These are phyloP conservation scores for Sporothrix globosa DNA, from an alignment of 2,329 filamentous ascomycete species.

Conservation along the genomic window DNA sequence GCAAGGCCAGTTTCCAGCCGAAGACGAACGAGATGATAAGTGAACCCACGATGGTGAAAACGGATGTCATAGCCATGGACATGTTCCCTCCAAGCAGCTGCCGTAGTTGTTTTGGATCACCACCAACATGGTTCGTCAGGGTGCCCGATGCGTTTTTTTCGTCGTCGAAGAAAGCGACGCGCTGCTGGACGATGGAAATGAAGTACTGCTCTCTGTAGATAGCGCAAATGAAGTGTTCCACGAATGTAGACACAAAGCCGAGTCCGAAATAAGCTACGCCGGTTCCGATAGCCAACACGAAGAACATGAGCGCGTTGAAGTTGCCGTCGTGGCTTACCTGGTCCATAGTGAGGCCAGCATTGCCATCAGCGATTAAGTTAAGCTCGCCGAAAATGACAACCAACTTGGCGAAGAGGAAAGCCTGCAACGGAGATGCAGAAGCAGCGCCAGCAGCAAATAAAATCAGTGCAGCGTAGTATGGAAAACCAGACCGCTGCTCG, in stretches of 20 bases:
- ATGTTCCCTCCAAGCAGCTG: conserved; percentile 66
- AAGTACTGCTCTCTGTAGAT: conserved; percentile 64
- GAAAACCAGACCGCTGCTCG: conserved; percentile 58
- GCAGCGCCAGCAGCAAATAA: conserved; percentile 38
- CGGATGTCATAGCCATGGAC: conserved; percentile 63
- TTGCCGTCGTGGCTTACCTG: conserved; percentile 39
- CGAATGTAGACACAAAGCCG: conserved; percentile 48
- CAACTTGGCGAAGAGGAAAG: conserved; percentile 59
- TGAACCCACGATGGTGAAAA: conserved; percentile 67
- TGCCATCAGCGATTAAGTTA: not conserved
- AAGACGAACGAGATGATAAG: conserved; percentile 69
- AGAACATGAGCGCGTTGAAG: conserved; percentile 69
- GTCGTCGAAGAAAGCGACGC: conserved; percentile 62
- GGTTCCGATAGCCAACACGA: conserved; percentile 58
- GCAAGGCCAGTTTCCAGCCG: conserved; percentile 74
- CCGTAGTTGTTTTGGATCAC: conserved; percentile 62
- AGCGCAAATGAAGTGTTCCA: conserved; percentile 52
- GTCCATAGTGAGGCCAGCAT: not conserved
- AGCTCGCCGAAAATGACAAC: conserved; percentile 40
- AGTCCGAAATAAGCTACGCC: conserved; percentile 60
- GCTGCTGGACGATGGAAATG: conserved; percentile 60
- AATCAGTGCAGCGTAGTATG: conserved; percentile 54
- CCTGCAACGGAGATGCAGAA: conserved; percentile 51
- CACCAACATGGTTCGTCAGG: conserved; percentile 58
- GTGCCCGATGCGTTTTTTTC: conserved; percentile 63